Evolutionary conservation across 2,329 filamentous ascomycete species (phyloP).

Genomic region (Penicillium sp.): DNA sequence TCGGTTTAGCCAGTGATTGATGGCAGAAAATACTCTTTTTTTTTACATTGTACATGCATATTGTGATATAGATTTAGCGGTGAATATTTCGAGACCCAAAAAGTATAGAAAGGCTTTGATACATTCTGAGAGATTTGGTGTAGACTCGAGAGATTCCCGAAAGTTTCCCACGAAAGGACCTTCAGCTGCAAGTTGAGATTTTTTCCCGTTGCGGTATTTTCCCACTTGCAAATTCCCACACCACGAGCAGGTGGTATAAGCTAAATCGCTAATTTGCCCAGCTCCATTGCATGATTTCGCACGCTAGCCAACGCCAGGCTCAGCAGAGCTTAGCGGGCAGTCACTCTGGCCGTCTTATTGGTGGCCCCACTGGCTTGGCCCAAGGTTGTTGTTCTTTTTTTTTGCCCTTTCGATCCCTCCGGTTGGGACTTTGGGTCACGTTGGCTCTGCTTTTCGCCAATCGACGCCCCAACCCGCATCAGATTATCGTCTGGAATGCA

Average conservation of each 20-base stretch:
- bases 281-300: not conserved
- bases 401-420: not conserved
- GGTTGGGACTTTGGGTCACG: not conserved
- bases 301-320: slow-evolving; percentile 6
- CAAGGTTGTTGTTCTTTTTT: not conserved
- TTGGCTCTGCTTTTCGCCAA: not conserved
- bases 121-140: not conserved
- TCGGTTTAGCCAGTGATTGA: slow-evolving; percentile 1
- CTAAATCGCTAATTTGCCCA: not conserved
- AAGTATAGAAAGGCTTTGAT: not conserved
- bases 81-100: not conserved
- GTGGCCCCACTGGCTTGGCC: not conserved
- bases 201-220: not conserved
- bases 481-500: slow-evolving; percentile 10
- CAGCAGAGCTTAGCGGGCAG: slow-evolving; percentile 16
- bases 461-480: not conserved
- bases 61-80: slow-evolving; percentile 2
- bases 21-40: not conserved
- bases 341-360: slow-evolving; percentile 2
- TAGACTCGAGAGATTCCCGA: not conserved
- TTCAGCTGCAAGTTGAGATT: not conserved
- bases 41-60: not conserved
- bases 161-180: no score
- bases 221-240: not conserved
- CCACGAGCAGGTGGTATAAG: slow-evolving; percentile 1